These are phyloP conservation scores for Teratosphaeria destructans DNA, from an alignment of 2,329 filamentous ascomycete species.

Conservation along the genomic window DNA sequence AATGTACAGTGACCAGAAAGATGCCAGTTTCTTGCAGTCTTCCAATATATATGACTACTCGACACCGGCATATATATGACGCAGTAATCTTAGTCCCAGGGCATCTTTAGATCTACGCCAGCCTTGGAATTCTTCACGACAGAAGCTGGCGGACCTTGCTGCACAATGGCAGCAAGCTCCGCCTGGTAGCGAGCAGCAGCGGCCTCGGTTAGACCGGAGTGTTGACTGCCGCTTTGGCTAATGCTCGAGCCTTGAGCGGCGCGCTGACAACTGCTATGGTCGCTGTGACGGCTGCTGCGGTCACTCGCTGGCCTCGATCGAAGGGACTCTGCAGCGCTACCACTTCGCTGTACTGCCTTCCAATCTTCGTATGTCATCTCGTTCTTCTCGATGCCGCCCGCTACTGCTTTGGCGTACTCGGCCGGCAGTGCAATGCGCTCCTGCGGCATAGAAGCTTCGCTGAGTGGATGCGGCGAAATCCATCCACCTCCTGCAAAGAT, in stretches of 20 bases:
- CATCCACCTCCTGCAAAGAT: conserved; percentile 23
- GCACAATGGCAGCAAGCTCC: neutral
- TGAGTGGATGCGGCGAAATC: conserved; percentile 26
- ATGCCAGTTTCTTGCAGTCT: neutral
- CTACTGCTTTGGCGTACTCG: conserved; percentile 2
- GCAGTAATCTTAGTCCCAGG: neutral
- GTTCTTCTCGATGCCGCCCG: conserved; percentile 9
- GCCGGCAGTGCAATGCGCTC: conserved; percentile 14
- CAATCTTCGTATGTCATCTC: conserved; percentile 21
- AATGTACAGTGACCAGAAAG: neutral
- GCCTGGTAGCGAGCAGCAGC: neutral
- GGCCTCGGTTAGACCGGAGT: neutral
- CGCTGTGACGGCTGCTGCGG: neutral
- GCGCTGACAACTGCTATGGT: neutral
- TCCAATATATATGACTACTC: neutral
- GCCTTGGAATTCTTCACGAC: neutral
- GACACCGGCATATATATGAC: neutral
- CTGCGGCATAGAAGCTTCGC: conserved; percentile 15
- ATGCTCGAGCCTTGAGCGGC: neutral
- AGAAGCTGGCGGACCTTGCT: neutral
- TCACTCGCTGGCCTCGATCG: neutral
- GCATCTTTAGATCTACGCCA: neutral
- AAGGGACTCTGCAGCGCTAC: neutral
- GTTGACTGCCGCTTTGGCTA: neutral
- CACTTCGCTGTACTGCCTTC: conserved; percentile 13